Base-by-base conservation (phyloP, 306 rosid genomes). In the Castanopsis chinensis region DNA sequence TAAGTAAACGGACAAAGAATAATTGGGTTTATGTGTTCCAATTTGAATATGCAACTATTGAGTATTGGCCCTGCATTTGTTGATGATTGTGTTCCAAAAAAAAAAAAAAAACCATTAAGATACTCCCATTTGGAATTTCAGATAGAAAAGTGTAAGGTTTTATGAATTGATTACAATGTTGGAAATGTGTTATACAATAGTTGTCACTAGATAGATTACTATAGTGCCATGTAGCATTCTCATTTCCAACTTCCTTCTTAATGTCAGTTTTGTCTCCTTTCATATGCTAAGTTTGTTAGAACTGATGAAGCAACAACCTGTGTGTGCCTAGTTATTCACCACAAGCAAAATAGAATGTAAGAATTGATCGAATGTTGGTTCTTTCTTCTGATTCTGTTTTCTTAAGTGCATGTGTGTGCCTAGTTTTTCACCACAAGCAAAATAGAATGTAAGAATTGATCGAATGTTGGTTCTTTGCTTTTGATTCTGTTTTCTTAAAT, bases 1-100 rank as follows among this genome's bases (percentile, higher is more conserved):
- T 89, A 28, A 28, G 30, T 28, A 28, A 28, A 28, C 4, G 35
- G 25, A 27, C 49, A 11, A 68, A n/a, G 25, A 51, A 79, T 69
- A 94, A 85, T 87, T 87, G 86, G 92, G 90, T 92, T 67, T 94
- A 92, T 76, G 56, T 91, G 54, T 94, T 92, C 87, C 99, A 94
- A 81, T 85, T 81, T 76, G 99, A 94, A 88, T 91, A 86, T 83
- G 99, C 92, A 65, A 92, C 91, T 10, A 97, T 90, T 28, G 88
- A 91, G 35, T 32, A 32, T 32, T 32, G 35, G 35, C 74, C 97
- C 92, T 19, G 84, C 88, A 21, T 37, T 71, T 0, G 97, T 92
- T 6, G 73, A 91, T 84, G 97, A 92, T 82, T 73, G 83, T 75
- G 52, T 32, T 32, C 35, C 35, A n/a, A n/a, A n/a, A n/a, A n/a